These are phyloP conservation scores for Rhodofomes roseus DNA, from an alignment of 1,284 basidiomycete genomes.

Conservation along the genomic window DNA sequence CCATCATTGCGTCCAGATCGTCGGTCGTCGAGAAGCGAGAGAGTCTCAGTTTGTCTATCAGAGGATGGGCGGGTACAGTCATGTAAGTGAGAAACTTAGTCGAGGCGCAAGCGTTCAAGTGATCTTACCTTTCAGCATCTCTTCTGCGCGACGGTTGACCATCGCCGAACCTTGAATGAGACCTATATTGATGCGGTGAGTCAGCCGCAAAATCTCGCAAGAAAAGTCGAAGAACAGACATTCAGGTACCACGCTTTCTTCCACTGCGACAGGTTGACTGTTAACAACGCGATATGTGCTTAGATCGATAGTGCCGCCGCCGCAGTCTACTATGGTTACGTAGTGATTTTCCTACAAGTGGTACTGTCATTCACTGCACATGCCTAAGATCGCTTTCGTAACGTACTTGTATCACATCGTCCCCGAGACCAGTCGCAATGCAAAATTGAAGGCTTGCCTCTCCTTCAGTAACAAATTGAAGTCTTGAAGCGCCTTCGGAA, in stretches of 20 bases:
- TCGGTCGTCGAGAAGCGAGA: slow-evolving; percentile 33
- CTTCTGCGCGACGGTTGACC: slow-evolving; percentile 26
- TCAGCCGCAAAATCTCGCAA: no score
- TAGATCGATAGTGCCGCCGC: slow-evolving; percentile 54
- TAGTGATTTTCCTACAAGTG: slow-evolving; percentile 35
- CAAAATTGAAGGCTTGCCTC: slow-evolving; percentile 49
- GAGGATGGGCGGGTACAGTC: neutral
- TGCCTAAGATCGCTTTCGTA: neutral
- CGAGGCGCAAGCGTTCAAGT: no score
- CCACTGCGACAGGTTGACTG: slow-evolving; percentile 21
- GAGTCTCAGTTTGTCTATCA: slow-evolving; percentile 29
- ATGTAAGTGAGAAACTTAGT: neutral
- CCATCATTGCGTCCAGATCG: slow-evolving; percentile 34
- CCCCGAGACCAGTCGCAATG: slow-evolving; percentile 33
- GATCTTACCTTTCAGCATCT: slow-evolving; percentile 31
- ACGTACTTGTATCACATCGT: slow-evolving; percentile 27
- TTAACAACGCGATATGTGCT: slow-evolving; percentile 41
- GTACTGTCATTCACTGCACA: neutral
- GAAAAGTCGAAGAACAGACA: slow-evolving; percentile 29
- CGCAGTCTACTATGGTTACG: slow-evolving; percentile 53
- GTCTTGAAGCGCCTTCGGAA: slow-evolving; percentile 26
- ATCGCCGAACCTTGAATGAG: slow-evolving; percentile 23
- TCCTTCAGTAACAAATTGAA: slow-evolving; percentile 47
- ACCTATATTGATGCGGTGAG: slow-evolving; percentile 10
- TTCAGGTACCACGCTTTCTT: slow-evolving; percentile 37